Percentiles rank a stretch among this genome's conserved stretches.
Evolutionary conservation across 495 filamentous ascomycete species (phyloP).

Genomic region (Sporormia fimetaria): DNA sequence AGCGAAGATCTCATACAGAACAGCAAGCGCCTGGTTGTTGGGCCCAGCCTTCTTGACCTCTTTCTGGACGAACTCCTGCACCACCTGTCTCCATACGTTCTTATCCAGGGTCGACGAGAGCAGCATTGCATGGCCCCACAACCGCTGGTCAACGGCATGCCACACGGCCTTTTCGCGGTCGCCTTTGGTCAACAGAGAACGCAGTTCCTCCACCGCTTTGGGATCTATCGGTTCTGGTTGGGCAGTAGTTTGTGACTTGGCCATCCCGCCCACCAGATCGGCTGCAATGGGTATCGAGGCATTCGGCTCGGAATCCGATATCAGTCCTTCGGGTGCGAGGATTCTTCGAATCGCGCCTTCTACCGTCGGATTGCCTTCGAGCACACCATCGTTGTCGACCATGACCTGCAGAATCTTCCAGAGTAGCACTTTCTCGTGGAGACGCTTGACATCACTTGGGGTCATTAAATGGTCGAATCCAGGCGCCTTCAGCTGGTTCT

Average conservation of each 20-base stretch:
- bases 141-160: constrained; percentile 80
- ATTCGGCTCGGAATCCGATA: constrained; percentile 19
- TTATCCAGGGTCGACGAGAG: constrained; percentile 65
- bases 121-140: constrained; percentile 95
- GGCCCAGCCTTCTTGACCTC: constrained; percentile 71
- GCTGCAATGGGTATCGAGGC: constrained; percentile 24
- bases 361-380: constrained; percentile 65
- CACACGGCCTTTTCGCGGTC: constrained; percentile 88
- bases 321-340: constrained; percentile 50
- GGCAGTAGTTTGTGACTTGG: constrained; percentile 30
- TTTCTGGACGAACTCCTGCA: constrained; percentile 84
- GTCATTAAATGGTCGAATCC: constrained; percentile 34
- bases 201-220: constrained; percentile 54
- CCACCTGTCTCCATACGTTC: constrained; percentile 76
- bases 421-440: constrained; percentile 71
- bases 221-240: constrained; percentile 54
- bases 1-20: constrained; percentile 84
- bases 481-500: constrained; percentile 42
- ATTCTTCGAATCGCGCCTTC: constrained; percentile 60
- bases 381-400: constrained; percentile 71
- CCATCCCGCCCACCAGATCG: constrained; percentile 19
- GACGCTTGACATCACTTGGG: constrained; percentile 34
- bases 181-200: constrained; percentile 59
- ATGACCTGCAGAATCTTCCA: constrained; percentile 78
- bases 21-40: constrained; percentile 74